Conservation (phyloP, 192 early-diverging fungal species). For the Geranomyces michiganensis region DNA sequence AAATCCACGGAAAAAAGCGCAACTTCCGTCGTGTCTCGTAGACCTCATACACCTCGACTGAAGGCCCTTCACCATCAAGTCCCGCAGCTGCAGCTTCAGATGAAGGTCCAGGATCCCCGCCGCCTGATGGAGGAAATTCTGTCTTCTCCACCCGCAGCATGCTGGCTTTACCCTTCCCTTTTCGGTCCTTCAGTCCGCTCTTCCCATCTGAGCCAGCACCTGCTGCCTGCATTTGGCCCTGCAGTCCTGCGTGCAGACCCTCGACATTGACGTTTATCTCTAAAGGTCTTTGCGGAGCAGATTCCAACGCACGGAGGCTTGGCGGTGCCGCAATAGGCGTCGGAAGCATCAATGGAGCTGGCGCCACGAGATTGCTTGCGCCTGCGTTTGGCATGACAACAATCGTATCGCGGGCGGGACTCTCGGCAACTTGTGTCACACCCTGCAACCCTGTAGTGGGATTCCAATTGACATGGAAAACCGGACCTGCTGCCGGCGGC, state of each 20-base stretch:
- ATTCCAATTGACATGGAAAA: constrained; percentile 9
- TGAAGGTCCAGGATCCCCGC: background rate
- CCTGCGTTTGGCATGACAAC: too few species aligned
- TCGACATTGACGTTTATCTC: constrained; percentile 6
- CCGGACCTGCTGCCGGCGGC: background rate
- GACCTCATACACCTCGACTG: constrained; percentile 29
- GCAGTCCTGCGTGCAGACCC: too few species aligned
- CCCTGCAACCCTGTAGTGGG: background rate
- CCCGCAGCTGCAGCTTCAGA: constrained; percentile 6
- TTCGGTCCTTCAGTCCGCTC: background rate
- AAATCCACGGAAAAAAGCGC: constrained; percentile 23
- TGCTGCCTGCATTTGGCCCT: too few species aligned
- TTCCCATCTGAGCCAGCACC: background rate
- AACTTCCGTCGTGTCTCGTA: constrained; percentile 16
- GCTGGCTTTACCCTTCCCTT: background rate
- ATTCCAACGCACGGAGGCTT: background rate
- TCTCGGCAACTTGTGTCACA: background rate
- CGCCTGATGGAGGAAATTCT: background rate
- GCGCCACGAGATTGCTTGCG: too few species aligned
- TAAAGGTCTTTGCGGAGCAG: background rate
- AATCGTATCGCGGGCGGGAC: background rate
- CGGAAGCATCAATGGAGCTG: too few species aligned
- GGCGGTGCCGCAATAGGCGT: background rate
- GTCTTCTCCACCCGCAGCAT: background rate
- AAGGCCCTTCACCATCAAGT: background rate